A percentile compares a stretch with the other conserved stretches of the same genome.
Evolutionary conservation across 148 eudicot genomes (phyloP).

Genomic region (Mesembryanthemum crystallinum): DNA sequence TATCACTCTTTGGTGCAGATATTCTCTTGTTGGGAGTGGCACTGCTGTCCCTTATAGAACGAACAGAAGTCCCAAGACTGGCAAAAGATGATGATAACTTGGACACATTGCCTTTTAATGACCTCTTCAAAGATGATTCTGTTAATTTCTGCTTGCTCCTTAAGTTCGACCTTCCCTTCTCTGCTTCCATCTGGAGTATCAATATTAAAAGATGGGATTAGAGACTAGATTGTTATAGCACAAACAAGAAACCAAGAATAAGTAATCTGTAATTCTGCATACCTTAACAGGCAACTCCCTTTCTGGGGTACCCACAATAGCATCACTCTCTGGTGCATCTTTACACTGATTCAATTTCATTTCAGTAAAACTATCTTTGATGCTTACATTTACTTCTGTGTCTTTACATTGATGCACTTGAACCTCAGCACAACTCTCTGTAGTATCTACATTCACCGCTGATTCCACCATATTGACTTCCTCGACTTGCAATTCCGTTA

Average conservation of each 20-base stretch:
- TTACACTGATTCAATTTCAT: slow-evolving; percentile 12
- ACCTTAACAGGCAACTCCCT: slow-evolving; percentile 34
- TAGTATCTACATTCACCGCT: neutral
- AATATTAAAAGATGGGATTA: slow-evolving; percentile 10
- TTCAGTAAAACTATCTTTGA: slow-evolving; percentile 23
- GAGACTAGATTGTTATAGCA: slow-evolving; percentile 2
- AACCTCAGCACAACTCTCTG: slow-evolving; percentile 14
- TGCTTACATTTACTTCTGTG: slow-evolving; percentile 11
- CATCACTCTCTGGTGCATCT: slow-evolving; percentile 19
- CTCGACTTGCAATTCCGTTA: slow-evolving; percentile 18
- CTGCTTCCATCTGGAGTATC: slow-evolving; percentile 35
- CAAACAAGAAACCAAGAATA: neutral
- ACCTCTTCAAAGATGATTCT: slow-evolving; percentile 25
- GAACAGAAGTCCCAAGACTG: slow-evolving; percentile 31
- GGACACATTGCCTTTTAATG: slow-evolving; percentile 26
- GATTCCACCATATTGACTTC: slow-evolving; percentile 22
- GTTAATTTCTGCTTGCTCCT: slow-evolving; percentile 36
- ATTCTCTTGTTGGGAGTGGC: slow-evolving; percentile 25
- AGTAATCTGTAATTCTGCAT: neutral
- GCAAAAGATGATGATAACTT: slow-evolving; percentile 35
- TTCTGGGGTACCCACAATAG: slow-evolving; percentile 21
- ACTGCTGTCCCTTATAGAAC: slow-evolving; percentile 26
- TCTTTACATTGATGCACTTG: slow-evolving; percentile 12
- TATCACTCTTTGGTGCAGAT: slow-evolving; percentile 11
- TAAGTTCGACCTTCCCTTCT: slow-evolving; percentile 27